phyloP scores from a whole-genome alignment of 768 basidiomycete genomes.

The Boletus reticulatus region DNA sequence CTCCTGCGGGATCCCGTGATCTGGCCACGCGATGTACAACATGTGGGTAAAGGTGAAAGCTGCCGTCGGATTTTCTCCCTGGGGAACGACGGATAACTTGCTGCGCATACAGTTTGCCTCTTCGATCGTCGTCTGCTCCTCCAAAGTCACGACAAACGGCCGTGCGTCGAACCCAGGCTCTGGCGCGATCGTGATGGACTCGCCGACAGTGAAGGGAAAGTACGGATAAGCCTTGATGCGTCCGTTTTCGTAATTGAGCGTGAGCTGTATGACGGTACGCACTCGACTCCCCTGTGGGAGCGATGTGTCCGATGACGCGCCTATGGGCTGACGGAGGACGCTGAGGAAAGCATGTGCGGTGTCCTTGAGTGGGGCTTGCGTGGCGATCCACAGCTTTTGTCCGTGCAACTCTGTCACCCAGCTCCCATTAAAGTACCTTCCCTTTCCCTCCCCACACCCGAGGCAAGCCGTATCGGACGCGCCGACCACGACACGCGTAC shows the following conservation, averaged over 20 bases:
- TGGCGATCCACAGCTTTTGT: constrained; percentile 79
- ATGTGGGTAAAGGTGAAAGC: constrained; percentile 64
- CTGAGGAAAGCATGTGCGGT: constrained; percentile 79
- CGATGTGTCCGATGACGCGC: constrained; percentile 31
- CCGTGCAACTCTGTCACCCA: constrained; percentile 80
- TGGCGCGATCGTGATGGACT: constrained; percentile 45
- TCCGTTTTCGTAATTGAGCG: constrained; percentile 66
- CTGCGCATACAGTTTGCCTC: constrained; percentile 63
- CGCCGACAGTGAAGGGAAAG: constrained; percentile 62
- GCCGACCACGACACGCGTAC: constrained; percentile 65
- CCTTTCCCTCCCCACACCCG: constrained; percentile 27
- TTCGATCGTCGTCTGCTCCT: constrained; percentile 42
- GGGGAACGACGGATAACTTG: constrained; percentile 51
- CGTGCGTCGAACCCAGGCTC: constrained; percentile 40
- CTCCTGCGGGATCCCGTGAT: constrained; percentile 73
- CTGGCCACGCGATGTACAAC: constrained; percentile 78
- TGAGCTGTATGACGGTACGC: constrained; percentile 81
- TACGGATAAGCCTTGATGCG: constrained; percentile 75
- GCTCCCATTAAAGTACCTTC: constrained; percentile 77
- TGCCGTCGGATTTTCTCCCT: constrained; percentile 29
- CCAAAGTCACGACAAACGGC: constrained; percentile 58
- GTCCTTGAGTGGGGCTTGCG: constrained; percentile 73
- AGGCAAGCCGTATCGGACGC: constrained; percentile 14
- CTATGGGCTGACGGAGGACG: constrained; percentile 51
- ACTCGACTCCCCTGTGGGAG: constrained; percentile 44